These are phyloP conservation scores for Ceratobasidium sp. DNA, from an alignment of 1,284 basidiomycete species.

Conservation along the genomic window DNA sequence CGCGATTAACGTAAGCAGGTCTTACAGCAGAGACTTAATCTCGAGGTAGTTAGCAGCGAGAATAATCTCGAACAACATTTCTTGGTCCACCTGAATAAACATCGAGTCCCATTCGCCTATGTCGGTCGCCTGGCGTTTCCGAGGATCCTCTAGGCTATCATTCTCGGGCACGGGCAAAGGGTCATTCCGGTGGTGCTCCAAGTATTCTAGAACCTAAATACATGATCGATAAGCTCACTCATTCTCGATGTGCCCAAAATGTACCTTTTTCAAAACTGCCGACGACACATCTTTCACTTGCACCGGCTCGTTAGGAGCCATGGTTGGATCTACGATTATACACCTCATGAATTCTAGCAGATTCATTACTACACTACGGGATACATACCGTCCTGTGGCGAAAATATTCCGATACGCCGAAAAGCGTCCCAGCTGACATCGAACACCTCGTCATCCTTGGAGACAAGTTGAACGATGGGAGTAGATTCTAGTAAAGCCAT, in stretches of 20 bases:
- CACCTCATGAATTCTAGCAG: no score
- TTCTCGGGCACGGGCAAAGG: constrained; percentile 62
- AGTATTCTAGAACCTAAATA: constrained; percentile 71
- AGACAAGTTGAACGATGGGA: not conserved
- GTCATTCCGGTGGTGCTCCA: constrained; percentile 72
- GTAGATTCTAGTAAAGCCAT: not conserved
- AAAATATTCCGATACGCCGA: not conserved
- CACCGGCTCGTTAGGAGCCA: not conserved
- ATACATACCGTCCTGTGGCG: not conserved
- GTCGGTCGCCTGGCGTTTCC: constrained; percentile 65
- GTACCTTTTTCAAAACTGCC: constrained; percentile 26
- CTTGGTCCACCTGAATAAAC: constrained; percentile 66
- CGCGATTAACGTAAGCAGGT: constrained; percentile 15
- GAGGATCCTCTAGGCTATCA: constrained; percentile 63
- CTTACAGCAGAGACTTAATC: constrained; percentile 70
- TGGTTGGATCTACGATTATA: not conserved
- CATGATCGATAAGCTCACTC: not conserved
- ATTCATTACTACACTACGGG: not conserved
- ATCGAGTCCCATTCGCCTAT: constrained; percentile 73
- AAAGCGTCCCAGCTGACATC: constrained; percentile 4
- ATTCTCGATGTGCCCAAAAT: not conserved
- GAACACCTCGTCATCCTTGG: constrained; percentile 22
- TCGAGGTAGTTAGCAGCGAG: constrained; percentile 74
- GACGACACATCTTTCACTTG: constrained; percentile 21
- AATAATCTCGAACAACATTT: constrained; percentile 70